Evolutionary conservation across 73 alveolate genomes (phyloP).

Genomic region (Paramecium primaurelia): DNA sequence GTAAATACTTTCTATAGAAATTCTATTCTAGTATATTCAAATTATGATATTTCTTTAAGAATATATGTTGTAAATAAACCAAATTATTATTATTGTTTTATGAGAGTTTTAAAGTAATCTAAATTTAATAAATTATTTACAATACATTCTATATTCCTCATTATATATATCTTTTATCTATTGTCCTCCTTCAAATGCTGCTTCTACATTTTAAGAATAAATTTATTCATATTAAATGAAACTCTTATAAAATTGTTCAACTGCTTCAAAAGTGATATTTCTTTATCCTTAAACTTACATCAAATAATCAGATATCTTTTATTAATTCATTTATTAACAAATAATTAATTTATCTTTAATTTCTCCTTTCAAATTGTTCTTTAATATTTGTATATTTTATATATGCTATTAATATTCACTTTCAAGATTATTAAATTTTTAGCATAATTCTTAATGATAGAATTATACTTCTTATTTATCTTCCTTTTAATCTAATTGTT

Average conservation of each 20-base stretch:
- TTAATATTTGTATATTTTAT: not conserved
- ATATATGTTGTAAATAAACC: conserved; percentile 5
- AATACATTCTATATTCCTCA: not conserved
- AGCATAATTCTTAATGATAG: not conserved
- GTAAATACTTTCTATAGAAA: not conserved
- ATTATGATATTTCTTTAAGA: not conserved
- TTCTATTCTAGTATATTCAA: not conserved
- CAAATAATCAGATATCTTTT: conserved; percentile 1
- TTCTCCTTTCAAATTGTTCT: not conserved
- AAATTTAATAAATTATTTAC: not conserved
- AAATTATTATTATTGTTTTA: not conserved
- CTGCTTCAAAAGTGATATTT: not conserved
- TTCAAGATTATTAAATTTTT: not conserved
- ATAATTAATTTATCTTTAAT: not conserved
- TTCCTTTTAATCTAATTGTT: not conserved
- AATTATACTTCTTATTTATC: not conserved
- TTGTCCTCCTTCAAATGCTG: not conserved
- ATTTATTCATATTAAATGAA: not conserved
- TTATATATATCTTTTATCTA: not conserved
- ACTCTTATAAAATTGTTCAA: not conserved
- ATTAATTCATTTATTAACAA: not conserved
- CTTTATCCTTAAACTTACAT: conserved; percentile 20
- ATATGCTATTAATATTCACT: not conserved
- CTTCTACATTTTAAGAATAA: not conserved
- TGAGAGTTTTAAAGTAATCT: not conserved